phyloP scores from a whole-genome alignment of 495 filamentous ascomycete genomes.

The Penicillium verhagenii region DNA sequence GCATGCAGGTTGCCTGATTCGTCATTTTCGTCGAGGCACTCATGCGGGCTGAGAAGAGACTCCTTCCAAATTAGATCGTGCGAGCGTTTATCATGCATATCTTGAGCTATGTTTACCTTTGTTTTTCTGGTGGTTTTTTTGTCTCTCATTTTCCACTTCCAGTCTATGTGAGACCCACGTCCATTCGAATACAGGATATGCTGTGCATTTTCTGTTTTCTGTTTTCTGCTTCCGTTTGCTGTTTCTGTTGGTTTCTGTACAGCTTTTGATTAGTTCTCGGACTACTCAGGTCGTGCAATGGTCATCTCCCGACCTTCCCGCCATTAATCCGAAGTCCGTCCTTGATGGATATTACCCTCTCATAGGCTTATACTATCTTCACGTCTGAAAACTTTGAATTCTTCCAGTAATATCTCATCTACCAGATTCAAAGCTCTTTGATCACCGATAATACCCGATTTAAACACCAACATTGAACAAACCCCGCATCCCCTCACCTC shows the following conservation, averaged over 20 bases:
- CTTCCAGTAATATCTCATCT: neutral
- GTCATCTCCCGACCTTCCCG: neutral
- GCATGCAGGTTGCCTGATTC: constrained; percentile 17
- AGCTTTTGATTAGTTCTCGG: neutral
- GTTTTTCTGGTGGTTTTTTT: neutral
- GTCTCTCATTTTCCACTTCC: too few relatives aligned
- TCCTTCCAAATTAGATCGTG: constrained; percentile 2
- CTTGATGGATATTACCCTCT: neutral
- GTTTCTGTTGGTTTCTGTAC: neutral
- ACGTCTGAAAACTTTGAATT: neutral
- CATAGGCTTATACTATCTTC: too few relatives aligned
- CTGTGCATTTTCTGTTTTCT: neutral
- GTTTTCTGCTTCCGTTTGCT: neutral
- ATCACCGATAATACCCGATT: constrained; percentile 1
- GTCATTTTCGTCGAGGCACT: neutral
- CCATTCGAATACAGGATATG: neutral
- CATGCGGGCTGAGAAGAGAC: neutral
- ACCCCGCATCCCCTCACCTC: constrained; percentile 1
- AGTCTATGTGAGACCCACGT: too few relatives aligned
- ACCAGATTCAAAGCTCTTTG: neutral
- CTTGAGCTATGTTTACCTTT: neutral
- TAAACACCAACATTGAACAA: neutral
- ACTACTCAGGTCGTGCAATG: too few relatives aligned
- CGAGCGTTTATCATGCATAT: neutral
- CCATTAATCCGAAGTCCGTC: too few relatives aligned